A percentile compares a stretch with the other conserved stretches of the same genome.
phyloP scores from a whole-genome alignment of 1,139 yeast genomes.

The Hanseniaspora sp. region DNA sequence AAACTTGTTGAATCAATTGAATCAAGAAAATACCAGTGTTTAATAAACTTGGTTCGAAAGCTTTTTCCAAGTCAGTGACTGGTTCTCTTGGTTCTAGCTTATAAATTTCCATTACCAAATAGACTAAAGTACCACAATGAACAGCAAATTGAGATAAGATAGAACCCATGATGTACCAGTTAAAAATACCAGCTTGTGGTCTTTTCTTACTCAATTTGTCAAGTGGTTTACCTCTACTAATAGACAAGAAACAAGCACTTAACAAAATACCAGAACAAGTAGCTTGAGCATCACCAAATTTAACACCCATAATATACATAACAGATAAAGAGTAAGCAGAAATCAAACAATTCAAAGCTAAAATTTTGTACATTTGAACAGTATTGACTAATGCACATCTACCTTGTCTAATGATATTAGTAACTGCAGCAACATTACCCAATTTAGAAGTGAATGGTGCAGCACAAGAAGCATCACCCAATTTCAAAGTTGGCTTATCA shows the following conservation, averaged over 20 bases:
- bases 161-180: conserved; percentile 91
- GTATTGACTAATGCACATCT: conserved; percentile 97
- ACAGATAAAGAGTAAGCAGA: conserved; percentile 93
- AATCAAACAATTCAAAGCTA: conserved; percentile 92
- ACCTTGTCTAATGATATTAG: conserved; percentile 93
- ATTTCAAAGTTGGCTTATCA: conserved; percentile 84
- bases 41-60: conserved; percentile 74
- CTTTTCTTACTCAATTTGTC: conserved; percentile 84
- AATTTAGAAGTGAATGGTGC: conserved; percentile 97
- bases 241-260: conserved; percentile 89
- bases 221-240: conserved; percentile 85
- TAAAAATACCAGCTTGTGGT: conserved; percentile 97
- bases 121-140: conserved; percentile 72
- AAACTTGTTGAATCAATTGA: conserved; percentile 91
- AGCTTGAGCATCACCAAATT: conserved; percentile 95
- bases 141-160: conserved; percentile 92
- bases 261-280: conserved; percentile 83
- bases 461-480: conserved; percentile 98
- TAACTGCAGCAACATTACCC: conserved; percentile 83
- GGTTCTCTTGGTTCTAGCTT: conserved; percentile 85
- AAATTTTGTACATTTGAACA: conserved; percentile 95
- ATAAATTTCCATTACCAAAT: conserved; percentile 74
- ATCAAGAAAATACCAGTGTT: conserved; percentile 93
- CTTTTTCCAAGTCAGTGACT: conserved; percentile 77
- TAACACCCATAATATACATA: conserved; percentile 90